A percentile compares a stretch with the other conserved stretches of the same genome.
Evolutionary conservation across 2,329 filamentous ascomycete species (phyloP).

Genomic region (Trichoderma oligosporum): DNA sequence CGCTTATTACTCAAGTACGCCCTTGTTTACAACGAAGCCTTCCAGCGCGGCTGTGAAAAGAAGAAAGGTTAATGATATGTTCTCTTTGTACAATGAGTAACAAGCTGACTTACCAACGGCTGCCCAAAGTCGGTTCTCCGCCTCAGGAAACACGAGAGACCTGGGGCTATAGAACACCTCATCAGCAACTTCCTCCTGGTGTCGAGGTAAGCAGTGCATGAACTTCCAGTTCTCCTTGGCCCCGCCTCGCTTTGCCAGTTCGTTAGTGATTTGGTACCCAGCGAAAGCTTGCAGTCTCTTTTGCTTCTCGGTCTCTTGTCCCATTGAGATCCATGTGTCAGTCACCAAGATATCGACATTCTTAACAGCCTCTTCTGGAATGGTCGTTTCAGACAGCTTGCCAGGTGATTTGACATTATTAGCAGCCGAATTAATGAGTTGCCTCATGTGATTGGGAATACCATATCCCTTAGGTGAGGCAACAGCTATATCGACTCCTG

Average conservation of each 20-base stretch:
- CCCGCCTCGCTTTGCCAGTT: constrained; percentile 76
- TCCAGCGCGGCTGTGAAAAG: constrained; percentile 63
- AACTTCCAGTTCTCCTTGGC: constrained; percentile 92
- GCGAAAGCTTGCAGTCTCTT: constrained; percentile 76
- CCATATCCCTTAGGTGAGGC: constrained; percentile 82
- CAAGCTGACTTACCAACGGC: constrained; percentile 61
- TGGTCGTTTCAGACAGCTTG: constrained; percentile 67
- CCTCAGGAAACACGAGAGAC: constrained; percentile 88
- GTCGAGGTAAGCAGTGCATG: constrained; percentile 95
- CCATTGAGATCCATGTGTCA: constrained; percentile 98
- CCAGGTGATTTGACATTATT: constrained; percentile 56
- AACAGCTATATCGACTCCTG: constrained; percentile 80
- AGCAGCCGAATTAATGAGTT: constrained; percentile 65
- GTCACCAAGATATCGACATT: constrained; percentile 87
- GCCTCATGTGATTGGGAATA: constrained; percentile 71
- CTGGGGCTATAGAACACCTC: constrained; percentile 87
- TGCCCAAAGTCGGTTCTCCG: constrained; percentile 90
- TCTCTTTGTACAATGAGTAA: neutral
- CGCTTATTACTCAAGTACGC: constrained; percentile 54
- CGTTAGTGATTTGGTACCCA: constrained; percentile 87
- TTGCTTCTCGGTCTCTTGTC: constrained; percentile 80
- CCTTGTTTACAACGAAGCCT: constrained; percentile 91
- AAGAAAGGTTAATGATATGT: constrained; percentile 21
- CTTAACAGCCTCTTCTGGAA: constrained; percentile 82
- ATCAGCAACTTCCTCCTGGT: constrained; percentile 88